Evolutionary conservation across 305 asterid species (phyloP).

Genomic region (Solanum aculeatissimum): DNA sequence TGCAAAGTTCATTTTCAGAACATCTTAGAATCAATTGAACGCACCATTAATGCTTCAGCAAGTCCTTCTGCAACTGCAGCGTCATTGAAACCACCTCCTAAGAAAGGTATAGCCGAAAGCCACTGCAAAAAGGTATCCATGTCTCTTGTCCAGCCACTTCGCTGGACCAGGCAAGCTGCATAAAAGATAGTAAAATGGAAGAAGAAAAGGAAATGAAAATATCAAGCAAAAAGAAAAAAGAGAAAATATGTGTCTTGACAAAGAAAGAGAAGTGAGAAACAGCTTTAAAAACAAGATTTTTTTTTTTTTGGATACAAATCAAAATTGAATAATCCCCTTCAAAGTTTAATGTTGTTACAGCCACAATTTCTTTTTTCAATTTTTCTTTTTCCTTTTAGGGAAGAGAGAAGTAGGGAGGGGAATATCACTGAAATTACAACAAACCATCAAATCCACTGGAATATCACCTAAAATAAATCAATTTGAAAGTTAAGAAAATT

Average conservation of each 20-base stretch:
- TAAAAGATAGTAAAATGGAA: not conserved
- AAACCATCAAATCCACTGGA: not conserved
- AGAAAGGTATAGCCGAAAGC: constrained; percentile 73
- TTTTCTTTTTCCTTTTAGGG: not conserved
- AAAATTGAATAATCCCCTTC: not conserved
- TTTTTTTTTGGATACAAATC: not conserved
- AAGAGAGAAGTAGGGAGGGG: not conserved
- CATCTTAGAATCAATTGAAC: constrained; percentile 6
- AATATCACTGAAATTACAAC: not conserved
- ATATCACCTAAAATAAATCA: not conserved
- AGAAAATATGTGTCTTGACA: not conserved
- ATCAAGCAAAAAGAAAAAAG: not conserved
- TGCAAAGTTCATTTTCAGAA: not conserved
- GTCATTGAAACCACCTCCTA: constrained; percentile 91
- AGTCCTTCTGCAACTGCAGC: constrained; percentile 99
- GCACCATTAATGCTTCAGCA: constrained; percentile 86
- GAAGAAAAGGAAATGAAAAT: constrained; percentile 9
- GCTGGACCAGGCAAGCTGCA: constrained; percentile 78
- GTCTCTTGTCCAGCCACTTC: constrained; percentile 96
- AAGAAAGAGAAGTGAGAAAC: not conserved
- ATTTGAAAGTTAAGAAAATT: not conserved
- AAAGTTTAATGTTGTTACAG: not conserved
- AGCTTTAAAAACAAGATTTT: not conserved
- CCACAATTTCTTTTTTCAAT: not conserved
- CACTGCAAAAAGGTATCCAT: constrained; percentile 76